Evolutionary conservation across 1,284 basidiomycete genomes (phyloP), one percentile per base, ranked within the genome.

Genomic region (Chiua sp.): DNA sequence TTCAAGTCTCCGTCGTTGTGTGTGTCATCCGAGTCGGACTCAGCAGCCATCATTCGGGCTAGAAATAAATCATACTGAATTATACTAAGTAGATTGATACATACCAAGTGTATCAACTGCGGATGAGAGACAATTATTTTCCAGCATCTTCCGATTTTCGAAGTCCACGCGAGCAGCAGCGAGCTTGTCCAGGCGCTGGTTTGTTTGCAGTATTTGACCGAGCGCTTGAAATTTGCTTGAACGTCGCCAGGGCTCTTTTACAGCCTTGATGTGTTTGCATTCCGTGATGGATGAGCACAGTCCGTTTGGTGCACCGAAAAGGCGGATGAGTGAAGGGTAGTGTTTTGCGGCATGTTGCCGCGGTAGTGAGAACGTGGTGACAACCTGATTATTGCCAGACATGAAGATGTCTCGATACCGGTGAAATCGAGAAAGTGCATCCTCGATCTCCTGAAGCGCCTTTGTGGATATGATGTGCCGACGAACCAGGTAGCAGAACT

Each of bases 121-220:
- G 26, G 26, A 26, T 26, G 26, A 26, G 26, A 26, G 26, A 26
- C 26, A 26, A 26, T 26, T 26, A 26, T 26, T 26, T 26, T 26
- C 26, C 26, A 26, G 26, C 26, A 26, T 26, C 26, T 26, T 26
- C 26, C 5, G 26, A 26, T 26, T 26, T 26, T 26, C 26, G 26
- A 26, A 26, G 5, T 26, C 26, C 26, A 26, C 26, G 26, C 26
- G 26, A 26, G 26, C 26, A 26, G 26, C 26, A 26, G 26, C 26
- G 26, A 26, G 26, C 26, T 48, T 65, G 46, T 64, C 47, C 5
- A 57, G 60, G 7, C 8, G 13, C 23, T 62, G 60, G 20, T 62
- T 62, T 7, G 47, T 62, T 22, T 35, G n/a, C 7, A 64, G 63
- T 37, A 64, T 35, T 33, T 60, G 56, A 46, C 57, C n/a, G 28